Evolutionary conservation across 1,284 basidiomycete species (phyloP).

Genomic region (Acaromyces ingoldii): DNA sequence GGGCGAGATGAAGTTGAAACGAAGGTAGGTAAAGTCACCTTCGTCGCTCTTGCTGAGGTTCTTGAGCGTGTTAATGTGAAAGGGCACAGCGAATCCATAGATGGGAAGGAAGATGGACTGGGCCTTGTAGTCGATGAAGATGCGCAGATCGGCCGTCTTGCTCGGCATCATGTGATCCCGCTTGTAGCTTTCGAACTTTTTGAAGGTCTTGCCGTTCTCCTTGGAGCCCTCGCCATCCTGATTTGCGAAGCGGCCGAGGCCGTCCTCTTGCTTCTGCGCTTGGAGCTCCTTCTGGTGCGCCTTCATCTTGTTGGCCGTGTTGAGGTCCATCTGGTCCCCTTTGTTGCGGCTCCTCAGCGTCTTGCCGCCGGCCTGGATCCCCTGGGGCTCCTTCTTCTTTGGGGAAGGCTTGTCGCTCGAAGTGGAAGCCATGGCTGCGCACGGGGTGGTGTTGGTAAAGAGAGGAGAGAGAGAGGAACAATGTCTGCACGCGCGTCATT

Average conservation of each 20-base stretch:
- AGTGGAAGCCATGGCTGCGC: too few species aligned
- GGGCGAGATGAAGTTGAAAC: conserved; percentile 98
- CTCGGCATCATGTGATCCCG: conserved; percentile 80
- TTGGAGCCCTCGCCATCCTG: conserved; percentile 54
- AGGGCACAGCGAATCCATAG: conserved; percentile 91
- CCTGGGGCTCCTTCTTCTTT: conserved; percentile 14
- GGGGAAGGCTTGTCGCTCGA: conserved; percentile 13
- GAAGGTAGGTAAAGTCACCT: conserved; percentile 85
- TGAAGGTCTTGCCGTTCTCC: conserved; percentile 67
- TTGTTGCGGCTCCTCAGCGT: conserved; percentile 52
- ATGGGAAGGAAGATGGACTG: conserved; percentile 87
- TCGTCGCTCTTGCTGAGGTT: conserved; percentile 97
- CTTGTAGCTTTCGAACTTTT: conserved; percentile 94
- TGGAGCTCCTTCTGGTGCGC: conserved; percentile 87
- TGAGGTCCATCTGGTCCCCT: conserved; percentile 74
- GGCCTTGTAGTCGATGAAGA: conserved; percentile 83
- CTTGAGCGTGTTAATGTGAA: conserved; percentile 98
- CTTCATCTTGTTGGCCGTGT: conserved; percentile 67
- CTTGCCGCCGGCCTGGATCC: conserved; percentile 40
- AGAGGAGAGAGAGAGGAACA: too few species aligned
- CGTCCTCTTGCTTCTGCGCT: conserved; percentile 70
- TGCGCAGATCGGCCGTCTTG: conserved; percentile 52
- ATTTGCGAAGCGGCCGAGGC: conserved; percentile 75
- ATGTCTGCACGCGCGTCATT: too few species aligned
- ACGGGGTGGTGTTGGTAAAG: too few species aligned